Percentiles rank a stretch among this genome's conserved stretches.
These are phyloP conservation scores for Hyaloperonospora arabidopsidis DNA, from an alignment of 352 stramenopile genomes.

Conservation along the genomic window DNA sequence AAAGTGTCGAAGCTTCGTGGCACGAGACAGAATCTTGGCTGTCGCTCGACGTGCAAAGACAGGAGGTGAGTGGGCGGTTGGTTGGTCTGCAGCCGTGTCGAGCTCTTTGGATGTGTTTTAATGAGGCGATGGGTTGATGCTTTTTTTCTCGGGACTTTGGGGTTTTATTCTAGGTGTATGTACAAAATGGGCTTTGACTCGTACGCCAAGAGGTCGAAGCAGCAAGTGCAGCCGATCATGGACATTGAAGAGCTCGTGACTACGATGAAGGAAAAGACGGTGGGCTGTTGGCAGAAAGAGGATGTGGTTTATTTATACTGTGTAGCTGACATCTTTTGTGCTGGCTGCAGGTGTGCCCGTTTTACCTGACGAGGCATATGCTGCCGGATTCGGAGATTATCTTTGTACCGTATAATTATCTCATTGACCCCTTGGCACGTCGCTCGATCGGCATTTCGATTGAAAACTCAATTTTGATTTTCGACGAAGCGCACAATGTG, in stretches of 20 bases:
- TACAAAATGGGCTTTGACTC: slow-evolving; percentile 78
- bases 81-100: neutral
- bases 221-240: slow-evolving; percentile 75
- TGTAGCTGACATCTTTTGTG: slow-evolving; percentile 18
- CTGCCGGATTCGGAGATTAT: slow-evolving; percentile 92
- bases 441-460: slow-evolving; percentile 92
- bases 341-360: slow-evolving; percentile 89
- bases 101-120: neutral
- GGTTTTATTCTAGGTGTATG: slow-evolving; percentile 35
- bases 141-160: neutral
- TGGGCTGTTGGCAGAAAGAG: slow-evolving; percentile 10
- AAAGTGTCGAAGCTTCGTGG: slow-evolving; percentile 86
- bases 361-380: slow-evolving; percentile 92
- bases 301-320: neutral
- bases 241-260: slow-evolving; percentile 98
- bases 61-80: slow-evolving; percentile 50
- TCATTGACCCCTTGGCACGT: slow-evolving; percentile 91
- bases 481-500: slow-evolving; percentile 99
- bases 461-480: slow-evolving; percentile 95
- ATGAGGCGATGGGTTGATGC: neutral
- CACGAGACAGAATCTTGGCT: slow-evolving; percentile 82
- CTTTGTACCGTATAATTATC: slow-evolving; percentile 99
- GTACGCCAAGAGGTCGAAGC: slow-evolving; percentile 40
- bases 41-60: slow-evolving; percentile 78
- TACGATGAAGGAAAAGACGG: slow-evolving; percentile 72